These are phyloP conservation scores for Ilyonectria robusta DNA, from an alignment of 2,329 filamentous ascomycete genomes.

Conservation along the genomic window DNA sequence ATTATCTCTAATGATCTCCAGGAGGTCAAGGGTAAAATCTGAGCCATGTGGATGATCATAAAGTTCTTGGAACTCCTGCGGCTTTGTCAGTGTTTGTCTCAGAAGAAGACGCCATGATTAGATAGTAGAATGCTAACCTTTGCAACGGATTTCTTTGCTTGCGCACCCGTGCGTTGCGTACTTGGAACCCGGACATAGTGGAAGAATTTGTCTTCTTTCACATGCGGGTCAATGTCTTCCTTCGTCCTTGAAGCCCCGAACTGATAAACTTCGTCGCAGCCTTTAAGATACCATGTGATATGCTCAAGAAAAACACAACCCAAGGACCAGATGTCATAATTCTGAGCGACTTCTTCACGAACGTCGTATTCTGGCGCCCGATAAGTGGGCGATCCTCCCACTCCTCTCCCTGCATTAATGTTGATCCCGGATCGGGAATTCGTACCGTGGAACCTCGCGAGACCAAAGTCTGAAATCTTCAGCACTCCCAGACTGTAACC, in stretches of 20 bases:
- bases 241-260: conserved; percentile 3
- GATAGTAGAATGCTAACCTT: not conserved
- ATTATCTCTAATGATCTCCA: not conserved
- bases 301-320: conserved; percentile 28
- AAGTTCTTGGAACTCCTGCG: conserved; percentile 5
- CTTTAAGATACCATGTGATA: conserved; percentile 23
- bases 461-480: conserved; percentile 29
- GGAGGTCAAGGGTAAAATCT: conserved; percentile 13
- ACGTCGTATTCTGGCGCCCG: conserved; percentile 24
- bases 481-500: conserved; percentile 2
- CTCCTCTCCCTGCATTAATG: too few relatives aligned
- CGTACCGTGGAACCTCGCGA: conserved; percentile 16
- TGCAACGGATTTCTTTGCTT: conserved; percentile 5
- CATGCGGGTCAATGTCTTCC: not conserved
- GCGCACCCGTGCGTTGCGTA: not conserved
- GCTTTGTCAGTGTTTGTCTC: not conserved
- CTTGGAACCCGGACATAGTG: not conserved
- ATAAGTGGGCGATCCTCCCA: conserved; percentile 1
- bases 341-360: not conserved
- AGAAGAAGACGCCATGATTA: not conserved
- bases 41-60: conserved; percentile 7
- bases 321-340: conserved; percentile 28
- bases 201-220: conserved; percentile 20
- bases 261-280: conserved; percentile 11
- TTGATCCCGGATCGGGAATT: not conserved